These are phyloP conservation scores for Ogataea polymorpha DNA, from an alignment of 805 yeast species.

Conservation along the genomic window DNA sequence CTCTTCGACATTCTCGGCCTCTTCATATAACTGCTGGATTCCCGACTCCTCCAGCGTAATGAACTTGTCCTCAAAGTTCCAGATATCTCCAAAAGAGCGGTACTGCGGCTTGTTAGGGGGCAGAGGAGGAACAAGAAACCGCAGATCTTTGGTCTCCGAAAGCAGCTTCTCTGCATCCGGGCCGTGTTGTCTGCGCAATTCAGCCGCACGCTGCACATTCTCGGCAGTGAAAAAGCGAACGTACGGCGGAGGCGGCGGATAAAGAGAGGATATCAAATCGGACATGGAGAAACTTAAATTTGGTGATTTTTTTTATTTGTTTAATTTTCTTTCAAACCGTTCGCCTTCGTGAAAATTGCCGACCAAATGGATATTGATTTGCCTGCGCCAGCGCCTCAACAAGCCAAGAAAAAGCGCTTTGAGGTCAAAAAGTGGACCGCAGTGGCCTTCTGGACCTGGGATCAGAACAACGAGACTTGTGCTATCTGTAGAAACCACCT, in stretches of 20 bases:
- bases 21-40: slow-evolving; percentile 64
- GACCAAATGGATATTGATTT: slow-evolving; percentile 27
- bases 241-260: slow-evolving; percentile 93
- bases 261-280: slow-evolving; percentile 56
- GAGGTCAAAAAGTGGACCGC: slow-evolving; percentile 98
- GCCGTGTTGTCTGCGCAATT: slow-evolving; percentile 21
- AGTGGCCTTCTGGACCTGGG: slow-evolving; percentile 99
- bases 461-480: slow-evolving; percentile 71
- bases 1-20: slow-evolving; percentile 31
- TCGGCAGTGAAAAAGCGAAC: slow-evolving; percentile 68
- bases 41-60: slow-evolving; percentile 78
- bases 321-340: not conserved
- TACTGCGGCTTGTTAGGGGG: slow-evolving; percentile 64
- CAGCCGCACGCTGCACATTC: slow-evolving; percentile 48
- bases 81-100: slow-evolving; percentile 83
- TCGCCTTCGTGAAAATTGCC: slow-evolving; percentile 8
- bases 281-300: slow-evolving; percentile 2
- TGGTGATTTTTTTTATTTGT: slow-evolving; percentile 1
- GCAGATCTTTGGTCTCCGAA: slow-evolving; percentile 37
- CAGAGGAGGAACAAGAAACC: slow-evolving; percentile 61
- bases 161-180: slow-evolving; percentile 24
- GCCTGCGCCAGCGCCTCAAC: slow-evolving; percentile 19
- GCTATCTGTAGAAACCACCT: slow-evolving; percentile 97
- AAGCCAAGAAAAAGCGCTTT: slow-evolving; percentile 62
- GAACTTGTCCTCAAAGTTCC: slow-evolving; percentile 78